Percentiles rank a stretch among this genome's conserved stretches.
Conservation (phyloP, 805 yeast genomes). For the Zygotorulaspora danielsina region DNA sequence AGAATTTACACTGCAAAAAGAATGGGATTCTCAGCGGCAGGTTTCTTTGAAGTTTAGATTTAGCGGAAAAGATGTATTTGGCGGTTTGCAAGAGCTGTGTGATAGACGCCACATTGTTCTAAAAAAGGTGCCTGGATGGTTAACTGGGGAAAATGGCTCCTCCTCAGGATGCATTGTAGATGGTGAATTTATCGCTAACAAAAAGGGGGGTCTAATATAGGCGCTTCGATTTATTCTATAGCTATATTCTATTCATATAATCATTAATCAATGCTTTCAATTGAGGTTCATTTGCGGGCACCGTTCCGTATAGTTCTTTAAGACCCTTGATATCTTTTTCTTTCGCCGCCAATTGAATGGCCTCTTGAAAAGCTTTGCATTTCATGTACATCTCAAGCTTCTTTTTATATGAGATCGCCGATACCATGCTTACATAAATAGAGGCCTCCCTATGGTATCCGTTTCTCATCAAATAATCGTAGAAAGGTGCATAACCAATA, state of each 20-base stretch:
- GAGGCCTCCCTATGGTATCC: conserved; percentile 60
- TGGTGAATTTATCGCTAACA: conserved; percentile 33
- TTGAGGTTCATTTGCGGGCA: conserved; percentile 29
- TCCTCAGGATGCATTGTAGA: conserved; percentile 45
- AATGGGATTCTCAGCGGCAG: conserved; percentile 2
- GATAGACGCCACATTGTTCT: conserved; percentile 47
- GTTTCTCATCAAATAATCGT: conserved; percentile 45
- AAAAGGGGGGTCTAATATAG: conserved; percentile 23
- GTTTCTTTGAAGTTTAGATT: conserved; percentile 37
- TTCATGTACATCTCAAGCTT: conserved; percentile 48
- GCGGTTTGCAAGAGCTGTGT: conserved; percentile 69
- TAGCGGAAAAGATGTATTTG: conserved; percentile 69
- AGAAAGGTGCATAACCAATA: conserved; percentile 68
- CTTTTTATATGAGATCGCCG: conserved; percentile 42
- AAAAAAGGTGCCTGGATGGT: conserved; percentile 63
- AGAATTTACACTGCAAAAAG: conserved; percentile 41
- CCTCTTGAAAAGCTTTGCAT: conserved; percentile 49
- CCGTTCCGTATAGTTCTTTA: conserved; percentile 20
- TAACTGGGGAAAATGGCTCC: conserved; percentile 69
- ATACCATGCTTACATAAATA: conserved; percentile 52
- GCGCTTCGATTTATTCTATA: neutral
- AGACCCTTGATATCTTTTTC: conserved; percentile 27
- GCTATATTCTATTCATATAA: conserved; percentile 18
- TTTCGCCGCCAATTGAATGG: conserved; percentile 36
- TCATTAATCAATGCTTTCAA: conserved; percentile 23